These are phyloP conservation scores for Rhinocladiella mackenziei DNA, from an alignment of 2,329 filamentous ascomycete genomes.

Conservation along the genomic window DNA sequence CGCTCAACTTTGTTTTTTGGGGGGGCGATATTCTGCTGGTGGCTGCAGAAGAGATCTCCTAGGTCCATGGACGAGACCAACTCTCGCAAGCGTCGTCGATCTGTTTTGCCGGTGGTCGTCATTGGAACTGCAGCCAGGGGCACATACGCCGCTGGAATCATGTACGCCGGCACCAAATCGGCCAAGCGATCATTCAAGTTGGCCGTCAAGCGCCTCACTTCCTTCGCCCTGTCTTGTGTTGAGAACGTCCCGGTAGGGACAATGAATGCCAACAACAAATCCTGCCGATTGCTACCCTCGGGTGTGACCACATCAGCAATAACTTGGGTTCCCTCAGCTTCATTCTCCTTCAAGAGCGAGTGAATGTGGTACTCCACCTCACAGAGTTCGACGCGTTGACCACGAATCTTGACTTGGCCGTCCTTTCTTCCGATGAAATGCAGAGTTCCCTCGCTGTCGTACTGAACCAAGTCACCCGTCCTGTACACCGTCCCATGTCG, in stretches of 20 bases:
- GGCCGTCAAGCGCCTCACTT: not conserved
- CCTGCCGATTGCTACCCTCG: too few species aligned
- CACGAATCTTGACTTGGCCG: constrained; percentile 32
- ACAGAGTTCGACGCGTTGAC: constrained; percentile 32
- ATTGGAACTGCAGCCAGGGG: not conserved
- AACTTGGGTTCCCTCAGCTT: too few species aligned
- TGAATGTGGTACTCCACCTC: constrained; percentile 32
- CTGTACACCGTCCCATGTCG: not conserved
- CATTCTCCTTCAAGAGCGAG: not conserved
- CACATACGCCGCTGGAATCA: not conserved
- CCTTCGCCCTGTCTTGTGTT: not conserved
- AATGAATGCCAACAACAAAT: not conserved
- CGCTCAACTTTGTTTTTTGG: too few species aligned
- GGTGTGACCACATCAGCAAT: not conserved
- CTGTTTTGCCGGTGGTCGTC: not conserved
- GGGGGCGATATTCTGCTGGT: too few species aligned
- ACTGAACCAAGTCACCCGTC: not conserved
- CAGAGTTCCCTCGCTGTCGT: constrained; percentile 6
- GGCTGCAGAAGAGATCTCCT: too few species aligned
- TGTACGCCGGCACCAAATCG: not conserved
- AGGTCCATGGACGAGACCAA: too few species aligned
- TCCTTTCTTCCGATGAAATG: constrained; percentile 32
- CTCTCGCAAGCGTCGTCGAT: not conserved
- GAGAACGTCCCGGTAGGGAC: not conserved
- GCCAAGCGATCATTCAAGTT: not conserved